Percentiles rank a stretch among this genome's conserved stretches.
Evolutionary conservation across 371 early-diverging fungal species (phyloP).

Genomic region (Mortierella sp.): DNA sequence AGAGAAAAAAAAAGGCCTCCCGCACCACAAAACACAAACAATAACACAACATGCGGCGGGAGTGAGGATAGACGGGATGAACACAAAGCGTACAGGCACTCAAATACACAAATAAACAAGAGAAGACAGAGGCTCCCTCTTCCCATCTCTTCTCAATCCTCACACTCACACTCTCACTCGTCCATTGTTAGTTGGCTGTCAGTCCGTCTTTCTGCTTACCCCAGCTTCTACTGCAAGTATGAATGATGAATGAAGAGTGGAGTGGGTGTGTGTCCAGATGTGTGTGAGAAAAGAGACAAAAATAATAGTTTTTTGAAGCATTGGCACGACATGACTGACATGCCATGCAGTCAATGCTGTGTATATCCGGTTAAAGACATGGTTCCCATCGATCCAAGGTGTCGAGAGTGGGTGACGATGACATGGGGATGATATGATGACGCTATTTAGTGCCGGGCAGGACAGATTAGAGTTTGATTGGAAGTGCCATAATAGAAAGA

Average conservation of each 20-base stretch:
- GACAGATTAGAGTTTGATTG: slow-evolving; percentile 8
- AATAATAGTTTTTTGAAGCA: background rate
- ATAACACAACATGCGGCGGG: background rate
- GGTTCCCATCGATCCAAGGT: background rate
- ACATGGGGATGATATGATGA: slow-evolving; percentile 4
- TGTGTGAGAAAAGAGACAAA: no score
- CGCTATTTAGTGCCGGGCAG: background rate
- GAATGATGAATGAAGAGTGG: background rate
- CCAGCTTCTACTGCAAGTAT: background rate
- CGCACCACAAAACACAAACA: background rate
- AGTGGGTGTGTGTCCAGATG: no score
- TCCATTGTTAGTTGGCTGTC: background rate
- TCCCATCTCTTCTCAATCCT: background rate
- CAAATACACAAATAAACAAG: background rate
- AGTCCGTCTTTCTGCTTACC: background rate
- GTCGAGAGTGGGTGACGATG: background rate
- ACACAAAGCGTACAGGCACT: background rate
- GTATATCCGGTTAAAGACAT: background rate
- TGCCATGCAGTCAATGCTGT: no score
- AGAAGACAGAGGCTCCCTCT: slow-evolving; percentile 6
- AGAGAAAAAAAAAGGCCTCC: no score
- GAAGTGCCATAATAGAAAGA: background rate
- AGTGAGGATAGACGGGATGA: no score
- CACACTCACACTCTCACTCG: background rate
- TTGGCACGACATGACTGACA: background rate